Conservation (phyloP, 2,329 filamentous ascomycete species). For the Lizonia empirigonia region DNA sequence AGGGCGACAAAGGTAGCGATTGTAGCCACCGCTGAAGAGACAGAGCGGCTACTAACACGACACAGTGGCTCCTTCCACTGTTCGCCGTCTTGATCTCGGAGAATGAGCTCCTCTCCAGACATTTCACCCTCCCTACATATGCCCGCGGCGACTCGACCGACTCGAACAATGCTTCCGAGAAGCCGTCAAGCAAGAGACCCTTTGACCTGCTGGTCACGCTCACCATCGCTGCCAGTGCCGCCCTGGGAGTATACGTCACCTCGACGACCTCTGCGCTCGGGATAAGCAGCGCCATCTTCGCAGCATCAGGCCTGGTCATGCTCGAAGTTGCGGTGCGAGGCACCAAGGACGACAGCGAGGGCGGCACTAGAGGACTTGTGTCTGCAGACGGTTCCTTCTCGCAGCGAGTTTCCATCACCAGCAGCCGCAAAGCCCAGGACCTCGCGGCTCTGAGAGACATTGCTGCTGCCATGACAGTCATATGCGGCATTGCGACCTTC, state of each 20-base stretch:
- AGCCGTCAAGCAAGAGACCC: constrained; percentile 28
- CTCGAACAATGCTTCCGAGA: constrained; percentile 22
- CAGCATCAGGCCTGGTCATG: constrained; percentile 49
- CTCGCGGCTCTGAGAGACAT: constrained; percentile 39
- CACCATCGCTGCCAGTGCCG: constrained; percentile 45
- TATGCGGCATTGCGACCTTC: constrained; percentile 37
- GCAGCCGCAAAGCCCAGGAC: constrained; percentile 28
- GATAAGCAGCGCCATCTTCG: constrained; percentile 50
- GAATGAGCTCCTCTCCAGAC: constrained; percentile 32
- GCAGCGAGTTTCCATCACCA: constrained; percentile 35
- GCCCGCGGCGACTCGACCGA: constrained; percentile 25
- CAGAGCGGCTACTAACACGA: not conserved
- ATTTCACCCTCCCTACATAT: constrained; percentile 32
- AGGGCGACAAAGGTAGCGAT: constrained; percentile 54
- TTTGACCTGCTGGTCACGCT: constrained; percentile 40
- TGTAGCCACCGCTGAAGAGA: not conserved
- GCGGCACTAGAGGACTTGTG: constrained; percentile 38
- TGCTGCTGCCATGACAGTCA: constrained; percentile 30
- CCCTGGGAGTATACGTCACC: constrained; percentile 43
- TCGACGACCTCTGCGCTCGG: constrained; percentile 48
- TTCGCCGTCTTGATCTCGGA: constrained; percentile 40
- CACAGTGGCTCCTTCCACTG: constrained; percentile 45
- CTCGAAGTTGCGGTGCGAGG: constrained; percentile 45
- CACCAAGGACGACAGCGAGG: constrained; percentile 30
- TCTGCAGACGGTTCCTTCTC: constrained; percentile 44